Evolutionary conservation across 225 moss, liverwort and hornwort species (phyloP), one percentile per base, ranked within the genome.

Genomic region (Polytrichum formosum): DNA sequence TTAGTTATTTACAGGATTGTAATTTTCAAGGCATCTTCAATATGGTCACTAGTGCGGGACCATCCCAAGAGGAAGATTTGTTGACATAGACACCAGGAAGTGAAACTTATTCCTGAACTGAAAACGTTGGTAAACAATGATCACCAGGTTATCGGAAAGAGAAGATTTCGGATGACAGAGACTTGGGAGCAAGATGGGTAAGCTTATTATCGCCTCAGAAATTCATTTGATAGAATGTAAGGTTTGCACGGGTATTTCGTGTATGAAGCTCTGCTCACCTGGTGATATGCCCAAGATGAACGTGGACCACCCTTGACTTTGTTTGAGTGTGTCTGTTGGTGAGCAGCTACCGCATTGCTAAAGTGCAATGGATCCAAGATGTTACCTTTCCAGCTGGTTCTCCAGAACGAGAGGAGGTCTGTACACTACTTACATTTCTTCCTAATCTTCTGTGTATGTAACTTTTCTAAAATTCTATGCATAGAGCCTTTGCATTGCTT

Each of bases 121-220:
- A 37, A 37, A 37, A 10, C 37, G 37, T 37, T 37, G 37, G 37
- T 37, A 37, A 37, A 37, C 37, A 37, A 37, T 37, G 37, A 10
- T 68, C 28, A 46, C 26, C 78, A 93, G 92, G 81, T 96, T 73
- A 83, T 90, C 76, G 91, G 96, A 19, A 91, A 80, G 73, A 88
- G 93, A 74, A 91, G 96, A 31, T 96, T 83, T 78, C 85, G 82
- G 58, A 90, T 93, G 72, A 77, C 59, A 28, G 84, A 78, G 74
- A 79, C 85, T 60, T 96, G 91, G 96, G 93, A 96, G 68, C 96
- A 93, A 84, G 96, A 96, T 67, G 93, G 96, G 96, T 96, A 70
- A 71, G 84, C 67, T 68, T 46, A 10, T 37, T 10, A 37, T 2
- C 37, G 10, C 9, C 37, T 37, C 10, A 2, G 10, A 37, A 37